Base-by-base conservation (phyloP, 1,284 basidiomycete genomes). In the Ganoderma resinaceum region DNA sequence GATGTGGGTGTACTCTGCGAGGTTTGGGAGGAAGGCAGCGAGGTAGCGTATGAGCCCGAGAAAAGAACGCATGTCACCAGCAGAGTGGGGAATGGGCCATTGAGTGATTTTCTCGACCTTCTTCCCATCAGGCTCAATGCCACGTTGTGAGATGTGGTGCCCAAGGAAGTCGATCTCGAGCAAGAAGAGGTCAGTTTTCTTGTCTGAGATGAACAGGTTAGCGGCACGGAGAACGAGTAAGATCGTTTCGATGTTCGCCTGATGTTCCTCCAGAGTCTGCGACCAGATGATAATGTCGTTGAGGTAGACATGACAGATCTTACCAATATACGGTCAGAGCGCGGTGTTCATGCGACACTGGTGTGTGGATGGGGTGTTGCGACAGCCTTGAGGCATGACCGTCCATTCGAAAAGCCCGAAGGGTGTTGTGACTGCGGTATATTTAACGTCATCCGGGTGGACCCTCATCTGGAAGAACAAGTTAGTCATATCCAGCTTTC, bases 401-500 rank as follows among this genome's bases (percentile, higher is more conserved):
- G 72, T n/a, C 82, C 82, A 84, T 62, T 84, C 78, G 57, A 79
- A 83, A 0, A 81, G 69, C 0, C 83, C 81, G 33, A 79, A 79
- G 0, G 80, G 82, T 0, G 82, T 84, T 0, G 66, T 72, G 1
- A 85, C 78, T 0, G 82, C 83, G 0, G 83, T 84, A 23, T 77
- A 75, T 8, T 74, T 67, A 1, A 82, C 75, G 60, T 82, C 73
- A 33, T 83, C 80, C 0, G 79, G 78, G 61, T 81, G 77, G 6
- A 84, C 72, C 0, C 72, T 63, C 0, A 79, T 84, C 64, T 83
- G 83, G 68, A 82, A 84, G 68, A 84, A 85, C 0, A 77, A 74
- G 65, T 84, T 80, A 0, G 82, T 85, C 78, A 85, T 82, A 66
- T 84, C 82, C 0, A 84, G 71, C 38, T 78, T 82, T 0, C 64